Conservation (phyloP, 441 rosid genomes). For the Croton setiger region DNA sequence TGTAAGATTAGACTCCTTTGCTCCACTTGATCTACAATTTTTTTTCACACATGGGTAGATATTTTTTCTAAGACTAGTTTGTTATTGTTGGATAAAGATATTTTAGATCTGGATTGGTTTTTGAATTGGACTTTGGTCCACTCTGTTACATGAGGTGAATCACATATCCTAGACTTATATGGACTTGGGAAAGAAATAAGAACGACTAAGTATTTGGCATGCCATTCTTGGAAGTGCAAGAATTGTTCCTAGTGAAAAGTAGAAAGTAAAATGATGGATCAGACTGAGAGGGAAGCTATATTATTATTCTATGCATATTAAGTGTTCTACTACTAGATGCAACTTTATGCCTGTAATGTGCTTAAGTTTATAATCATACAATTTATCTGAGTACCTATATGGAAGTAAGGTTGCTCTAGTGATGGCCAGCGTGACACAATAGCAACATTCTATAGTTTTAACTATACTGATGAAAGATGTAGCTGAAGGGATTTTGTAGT, state of each 20-base stretch:
- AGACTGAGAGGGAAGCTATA: not conserved
- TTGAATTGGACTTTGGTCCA: not conserved
- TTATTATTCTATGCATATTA: not conserved
- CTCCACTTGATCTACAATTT: slow-evolving; percentile 1
- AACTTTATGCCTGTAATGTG: not conserved
- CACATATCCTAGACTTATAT: not conserved
- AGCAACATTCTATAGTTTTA: not conserved
- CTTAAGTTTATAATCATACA: not conserved
- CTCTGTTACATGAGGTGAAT: slow-evolving; percentile 3
- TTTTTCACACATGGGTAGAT: not conserved
- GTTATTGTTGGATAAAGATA: too few species aligned
- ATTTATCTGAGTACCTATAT: not conserved
- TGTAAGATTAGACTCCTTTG: slow-evolving; percentile 50
- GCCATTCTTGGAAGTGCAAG: not conserved
- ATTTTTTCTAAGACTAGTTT: too few species aligned
- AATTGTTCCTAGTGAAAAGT: slow-evolving; percentile 3
- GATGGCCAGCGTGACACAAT: not conserved
- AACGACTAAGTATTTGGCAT: not conserved
- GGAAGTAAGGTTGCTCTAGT: not conserved
- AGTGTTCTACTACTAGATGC: not conserved
- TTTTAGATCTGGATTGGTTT: not conserved
- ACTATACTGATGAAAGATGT: not conserved
- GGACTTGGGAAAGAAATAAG: not conserved
- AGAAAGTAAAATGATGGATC: not conserved
- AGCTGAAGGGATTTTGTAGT: not conserved